These are phyloP conservation scores for Cladosporium halotolerans DNA, from an alignment of 2,329 filamentous ascomycete species.

Conservation along the genomic window DNA sequence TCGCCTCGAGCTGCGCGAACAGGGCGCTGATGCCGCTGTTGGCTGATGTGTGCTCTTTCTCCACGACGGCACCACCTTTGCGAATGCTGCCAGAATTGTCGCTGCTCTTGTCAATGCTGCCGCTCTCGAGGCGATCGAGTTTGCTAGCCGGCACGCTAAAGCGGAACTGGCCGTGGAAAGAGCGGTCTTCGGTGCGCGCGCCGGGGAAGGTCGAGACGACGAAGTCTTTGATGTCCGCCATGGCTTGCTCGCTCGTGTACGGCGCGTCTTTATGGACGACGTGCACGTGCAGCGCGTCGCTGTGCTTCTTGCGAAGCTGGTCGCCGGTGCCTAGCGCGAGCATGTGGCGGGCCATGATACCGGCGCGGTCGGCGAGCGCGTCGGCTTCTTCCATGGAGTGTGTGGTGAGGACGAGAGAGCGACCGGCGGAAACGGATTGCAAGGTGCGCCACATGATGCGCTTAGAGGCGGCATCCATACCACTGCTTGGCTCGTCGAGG, in stretches of 20 bases:
- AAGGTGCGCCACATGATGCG: constrained; percentile 90
- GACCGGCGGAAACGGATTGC: constrained; percentile 63
- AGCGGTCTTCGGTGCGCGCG: constrained; percentile 64
- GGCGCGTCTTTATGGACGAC: constrained; percentile 70
- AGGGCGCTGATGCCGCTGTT: constrained; percentile 56
- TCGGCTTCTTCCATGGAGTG: constrained; percentile 96
- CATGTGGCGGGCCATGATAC: constrained; percentile 82
- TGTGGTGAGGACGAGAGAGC: constrained; percentile 82
- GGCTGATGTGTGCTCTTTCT: constrained; percentile 4
- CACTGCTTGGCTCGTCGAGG: constrained; percentile 81
- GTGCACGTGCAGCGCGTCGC: constrained; percentile 74
- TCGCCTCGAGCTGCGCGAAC: constrained; percentile 66
- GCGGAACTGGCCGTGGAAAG: constrained; percentile 79
- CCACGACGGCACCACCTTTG: constrained; percentile 10
- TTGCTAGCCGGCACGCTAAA: constrained; percentile 60
- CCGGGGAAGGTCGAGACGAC: constrained; percentile 54
- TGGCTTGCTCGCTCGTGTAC: constrained; percentile 63
- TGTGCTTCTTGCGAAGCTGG: constrained; percentile 65
- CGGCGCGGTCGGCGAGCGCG: constrained; percentile 73
- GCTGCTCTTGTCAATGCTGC: constrained; percentile 17
- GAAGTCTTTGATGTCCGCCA: constrained; percentile 61
- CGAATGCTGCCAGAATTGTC: constrained; percentile 12
- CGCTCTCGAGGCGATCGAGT: constrained; percentile 20
- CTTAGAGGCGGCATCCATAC: constrained; percentile 86
- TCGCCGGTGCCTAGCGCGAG: constrained; percentile 74